Evolutionary conservation across 371 early-diverging fungal genomes (phyloP), one percentile per base, ranked within the genome.

Genomic region (Mortierella sp.): DNA sequence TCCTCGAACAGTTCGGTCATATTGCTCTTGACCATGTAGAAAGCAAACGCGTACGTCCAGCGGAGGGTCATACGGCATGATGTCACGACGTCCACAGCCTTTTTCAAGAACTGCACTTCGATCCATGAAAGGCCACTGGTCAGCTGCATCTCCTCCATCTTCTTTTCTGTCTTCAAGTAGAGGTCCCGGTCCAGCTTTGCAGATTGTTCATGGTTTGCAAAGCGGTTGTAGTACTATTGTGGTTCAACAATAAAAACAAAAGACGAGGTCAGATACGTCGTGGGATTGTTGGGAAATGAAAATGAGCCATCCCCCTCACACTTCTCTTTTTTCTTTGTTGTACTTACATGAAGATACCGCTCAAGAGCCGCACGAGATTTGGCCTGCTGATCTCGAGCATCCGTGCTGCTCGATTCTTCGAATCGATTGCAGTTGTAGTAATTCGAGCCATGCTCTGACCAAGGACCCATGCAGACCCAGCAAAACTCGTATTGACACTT

Each of bases 41-140:
- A 98, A 2, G 97, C 98, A 80, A 98, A 93, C 19, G 93, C 94
- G 80, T 97, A 98, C 0, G 97, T 96, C 98, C 98, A 98, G 71
- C 94, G 96, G 34, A 98, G 87, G 0, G 95, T 95, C 79, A 85
- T 90, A 61, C 99, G 92, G 65, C 96, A 91, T 58, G 90, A 82
- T 14, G 93, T 86, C 16, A 98, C 87, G 0, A 91, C 92, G 76
- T 96, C 95, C 42, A 96, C 94, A 7, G 98, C 98, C 43, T 91
- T 92, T 66, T 90, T 89, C 34, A 98, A 81, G 79, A 98, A 98
- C 82, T 98, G 98, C 1, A 97, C 98, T 82, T 98, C 97, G 72
- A 98, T 98, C 99, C 99, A 98, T 31, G 96, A 95, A 49, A 98
- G 84, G 31, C 91, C 91, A 27, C 93, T 90, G 19, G 87, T 86